Conservation (phyloP, 2,329 filamentous ascomycete species). For the Balansia obtecta region DNA sequence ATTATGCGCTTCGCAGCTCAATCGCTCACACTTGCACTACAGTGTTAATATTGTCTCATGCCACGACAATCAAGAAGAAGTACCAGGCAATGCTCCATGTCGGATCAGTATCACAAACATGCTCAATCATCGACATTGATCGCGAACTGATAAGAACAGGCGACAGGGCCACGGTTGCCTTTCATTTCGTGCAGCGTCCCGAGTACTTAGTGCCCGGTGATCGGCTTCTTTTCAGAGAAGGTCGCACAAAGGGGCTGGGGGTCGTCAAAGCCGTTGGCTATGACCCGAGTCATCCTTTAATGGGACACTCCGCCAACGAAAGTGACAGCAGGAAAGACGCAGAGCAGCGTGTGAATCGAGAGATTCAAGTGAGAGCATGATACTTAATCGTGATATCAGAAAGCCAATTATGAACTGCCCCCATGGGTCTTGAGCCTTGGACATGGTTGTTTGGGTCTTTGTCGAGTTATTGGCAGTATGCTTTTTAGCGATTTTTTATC, state of each 20-base stretch:
- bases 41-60: constrained; percentile 90
- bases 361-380: constrained; percentile 5
- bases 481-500: too few species aligned
- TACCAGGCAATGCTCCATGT: constrained; percentile 99
- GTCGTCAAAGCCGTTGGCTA: constrained; percentile 91
- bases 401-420: background rate
- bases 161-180: constrained; percentile 86
- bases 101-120: constrained; percentile 88
- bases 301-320: constrained; percentile 5
- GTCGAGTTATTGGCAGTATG: too few species aligned
- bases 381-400: background rate
- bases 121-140: constrained; percentile 94
- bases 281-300: constrained; percentile 46
- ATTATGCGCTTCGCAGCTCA: background rate
- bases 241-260: constrained; percentile 84
- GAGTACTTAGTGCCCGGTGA: constrained; percentile 88
- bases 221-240: constrained; percentile 83
- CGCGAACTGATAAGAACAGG: constrained; percentile 90
- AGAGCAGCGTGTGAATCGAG: background rate
- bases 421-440: background rate
- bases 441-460: too few species aligned
- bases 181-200: constrained; percentile 85
- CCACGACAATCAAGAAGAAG: constrained; percentile 90
- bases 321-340: background rate
- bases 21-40: background rate